phyloP scores from a whole-genome alignment of 2,329 filamentous ascomycete genomes.

The Cadophora sp. region DNA sequence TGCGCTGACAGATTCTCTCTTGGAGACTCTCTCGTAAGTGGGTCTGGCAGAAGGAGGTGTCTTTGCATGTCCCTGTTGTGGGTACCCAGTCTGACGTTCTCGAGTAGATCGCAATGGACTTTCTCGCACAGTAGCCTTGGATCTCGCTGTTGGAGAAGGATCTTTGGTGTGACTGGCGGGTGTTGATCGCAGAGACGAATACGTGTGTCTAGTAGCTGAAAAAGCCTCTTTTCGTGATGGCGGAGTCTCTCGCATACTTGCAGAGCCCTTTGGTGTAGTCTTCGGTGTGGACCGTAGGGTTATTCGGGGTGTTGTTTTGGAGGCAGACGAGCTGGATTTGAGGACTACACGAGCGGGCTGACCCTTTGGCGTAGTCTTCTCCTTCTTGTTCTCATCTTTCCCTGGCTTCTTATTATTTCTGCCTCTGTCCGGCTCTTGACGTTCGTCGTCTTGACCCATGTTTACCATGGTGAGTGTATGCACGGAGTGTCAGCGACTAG shows the following conservation, averaged over 20 bases:
- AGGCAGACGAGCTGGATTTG: conserved; percentile 4
- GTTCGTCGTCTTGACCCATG: conserved; percentile 7
- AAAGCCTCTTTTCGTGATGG: background rate
- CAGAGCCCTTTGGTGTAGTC: background rate
- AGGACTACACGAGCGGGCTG: conserved; percentile 18
- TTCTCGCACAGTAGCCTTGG: conserved; percentile 1
- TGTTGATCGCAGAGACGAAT: conserved; percentile 2
- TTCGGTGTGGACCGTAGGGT: background rate
- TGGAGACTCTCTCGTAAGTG: background rate
- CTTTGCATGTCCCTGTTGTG: background rate
- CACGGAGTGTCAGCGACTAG: background rate
- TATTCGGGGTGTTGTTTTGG: conserved; percentile 4
- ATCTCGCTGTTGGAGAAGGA: background rate
- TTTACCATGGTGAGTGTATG: background rate
- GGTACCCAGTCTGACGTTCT: background rate
- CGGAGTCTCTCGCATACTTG: conserved; percentile 5
- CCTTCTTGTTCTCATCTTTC: conserved; percentile 11
- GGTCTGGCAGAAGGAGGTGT: background rate
- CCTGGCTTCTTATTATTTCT: conserved; percentile 4
- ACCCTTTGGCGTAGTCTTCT: conserved; percentile 3
- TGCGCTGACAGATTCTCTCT: too few species aligned
- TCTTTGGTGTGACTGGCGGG: conserved; percentile 9
- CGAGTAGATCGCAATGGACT: background rate
- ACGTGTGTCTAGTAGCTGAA: background rate
- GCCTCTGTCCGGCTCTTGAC: background rate